A percentile compares a stretch with the other conserved stretches of the same genome.
Conservation (phyloP, 345 rosid genomes). For the Citrus trifoliata region DNA sequence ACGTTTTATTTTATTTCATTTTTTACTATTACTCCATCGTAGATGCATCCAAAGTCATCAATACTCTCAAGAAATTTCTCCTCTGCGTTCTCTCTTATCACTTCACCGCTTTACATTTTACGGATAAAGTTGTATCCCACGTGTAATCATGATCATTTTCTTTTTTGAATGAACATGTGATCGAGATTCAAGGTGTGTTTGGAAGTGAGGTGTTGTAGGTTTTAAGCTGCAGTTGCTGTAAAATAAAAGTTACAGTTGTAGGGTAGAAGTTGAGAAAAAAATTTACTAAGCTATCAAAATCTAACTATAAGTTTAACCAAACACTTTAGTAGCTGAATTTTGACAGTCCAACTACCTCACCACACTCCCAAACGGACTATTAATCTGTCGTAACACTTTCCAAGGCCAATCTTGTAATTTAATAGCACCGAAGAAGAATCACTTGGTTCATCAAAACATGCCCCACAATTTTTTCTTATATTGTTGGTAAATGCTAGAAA, state of each 20-base stretch:
- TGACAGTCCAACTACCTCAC: too few species aligned
- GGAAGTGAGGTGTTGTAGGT: accelerated
- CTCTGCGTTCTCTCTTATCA: background rate
- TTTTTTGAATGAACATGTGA: too few species aligned
- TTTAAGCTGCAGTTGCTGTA: too few species aligned
- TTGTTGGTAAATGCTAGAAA: too few species aligned
- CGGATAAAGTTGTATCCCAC: background rate
- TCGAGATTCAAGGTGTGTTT: too few species aligned
- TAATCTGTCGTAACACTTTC: too few species aligned
- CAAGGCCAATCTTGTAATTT: background rate
- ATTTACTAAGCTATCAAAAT: too few species aligned
- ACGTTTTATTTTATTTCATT: background rate
- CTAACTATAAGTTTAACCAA: too few species aligned
- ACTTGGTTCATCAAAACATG: background rate
- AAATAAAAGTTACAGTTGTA: accelerated
- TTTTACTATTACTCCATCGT: background rate
- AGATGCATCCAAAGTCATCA: background rate
- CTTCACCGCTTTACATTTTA: background rate
- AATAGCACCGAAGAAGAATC: background rate
- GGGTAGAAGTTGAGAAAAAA: too few species aligned
- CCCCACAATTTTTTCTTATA: too few species aligned
- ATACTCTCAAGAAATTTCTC: background rate
- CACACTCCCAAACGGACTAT: too few species aligned
- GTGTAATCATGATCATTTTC: background rate
- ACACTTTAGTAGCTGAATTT: too few species aligned